Percentiles rank a stretch among this genome's conserved stretches.
phyloP scores from a whole-genome alignment of 2,329 filamentous ascomycete genomes.

The Clonostachys sp. region DNA sequence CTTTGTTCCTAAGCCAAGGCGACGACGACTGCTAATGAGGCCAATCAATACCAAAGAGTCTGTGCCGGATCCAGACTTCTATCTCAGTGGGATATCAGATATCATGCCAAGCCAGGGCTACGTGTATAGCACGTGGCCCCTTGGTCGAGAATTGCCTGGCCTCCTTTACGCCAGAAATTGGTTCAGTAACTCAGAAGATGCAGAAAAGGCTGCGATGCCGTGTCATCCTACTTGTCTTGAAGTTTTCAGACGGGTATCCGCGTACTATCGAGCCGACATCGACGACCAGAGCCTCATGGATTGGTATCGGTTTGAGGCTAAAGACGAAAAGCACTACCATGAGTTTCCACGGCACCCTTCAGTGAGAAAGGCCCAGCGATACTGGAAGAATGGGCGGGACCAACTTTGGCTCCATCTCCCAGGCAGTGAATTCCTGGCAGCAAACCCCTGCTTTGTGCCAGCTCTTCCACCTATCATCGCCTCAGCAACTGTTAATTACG shows the following conservation, averaged over 20 bases:
- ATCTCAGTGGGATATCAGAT: too few species aligned
- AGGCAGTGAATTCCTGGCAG: slow-evolving; percentile 1
- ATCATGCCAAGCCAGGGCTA: too few species aligned
- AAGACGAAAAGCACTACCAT: neutral
- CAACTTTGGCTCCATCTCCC: slow-evolving; percentile 1
- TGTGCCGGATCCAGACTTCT: too few species aligned
- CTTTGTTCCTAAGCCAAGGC: too few species aligned
- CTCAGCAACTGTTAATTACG: neutral
- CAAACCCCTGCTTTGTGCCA: slow-evolving; percentile 2
- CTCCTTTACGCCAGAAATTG: too few species aligned
- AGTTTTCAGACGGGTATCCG: slow-evolving; percentile 3
- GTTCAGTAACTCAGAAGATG: too few species aligned
- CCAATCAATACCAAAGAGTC: too few species aligned
- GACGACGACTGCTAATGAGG: too few species aligned
- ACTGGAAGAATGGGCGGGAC: neutral
- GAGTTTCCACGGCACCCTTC: neutral
- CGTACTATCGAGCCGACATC: neutral
- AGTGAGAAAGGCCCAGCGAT: neutral
- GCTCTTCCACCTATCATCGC: slow-evolving; percentile 7
- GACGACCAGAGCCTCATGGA: slow-evolving; percentile 1
- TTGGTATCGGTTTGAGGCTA: slow-evolving; percentile 1
- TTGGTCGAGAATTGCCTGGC: too few species aligned
- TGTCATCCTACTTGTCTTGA: slow-evolving; percentile 4
- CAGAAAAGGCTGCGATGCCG: neutral
- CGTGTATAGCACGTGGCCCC: too few species aligned